Conservation (phyloP, 176 grass and related monocot species). For the barley (Hordeum vulgare) region DNA sequence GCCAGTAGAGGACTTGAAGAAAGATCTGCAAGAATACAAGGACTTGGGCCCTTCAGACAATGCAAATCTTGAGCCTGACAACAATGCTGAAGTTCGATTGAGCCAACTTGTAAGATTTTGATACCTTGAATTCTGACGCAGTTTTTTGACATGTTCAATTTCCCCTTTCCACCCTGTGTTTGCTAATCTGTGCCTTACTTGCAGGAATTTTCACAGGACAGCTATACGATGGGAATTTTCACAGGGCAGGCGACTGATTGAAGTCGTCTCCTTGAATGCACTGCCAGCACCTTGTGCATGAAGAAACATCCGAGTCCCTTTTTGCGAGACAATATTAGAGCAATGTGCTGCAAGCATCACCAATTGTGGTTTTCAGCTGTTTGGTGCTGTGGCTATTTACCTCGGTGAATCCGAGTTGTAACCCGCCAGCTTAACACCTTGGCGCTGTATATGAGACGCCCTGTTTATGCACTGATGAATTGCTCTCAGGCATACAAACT, state of each 20-base stretch:
- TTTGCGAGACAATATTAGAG: background rate
- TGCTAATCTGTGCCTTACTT: conserved; percentile 3
- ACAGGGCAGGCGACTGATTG: conserved; percentile 52
- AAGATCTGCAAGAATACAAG: conserved; percentile 70
- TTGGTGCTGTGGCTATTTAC: conserved; percentile 11
- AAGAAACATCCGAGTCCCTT: conserved; percentile 20
- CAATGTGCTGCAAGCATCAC: background rate
- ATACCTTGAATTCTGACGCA: background rate
- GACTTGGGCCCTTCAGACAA: conserved; percentile 27
- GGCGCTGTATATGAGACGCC: background rate
- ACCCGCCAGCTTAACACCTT: background rate
- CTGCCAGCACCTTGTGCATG: conserved; percentile 17
- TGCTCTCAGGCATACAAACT: background rate
- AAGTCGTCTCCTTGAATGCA: background rate
- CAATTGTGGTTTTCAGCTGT: background rate
- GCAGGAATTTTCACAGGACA: conserved; percentile 76
- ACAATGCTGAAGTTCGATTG: conserved; percentile 44
- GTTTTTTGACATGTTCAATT: background rate
- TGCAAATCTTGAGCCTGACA: conserved; percentile 44
- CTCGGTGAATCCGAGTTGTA: background rate
- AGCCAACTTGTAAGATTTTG: conserved; percentile 68
- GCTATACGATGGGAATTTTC: conserved; percentile 43
- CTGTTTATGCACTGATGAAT: background rate
- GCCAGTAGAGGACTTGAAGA: conserved; percentile 67
- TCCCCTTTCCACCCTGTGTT: background rate